Conservation (phyloP, 2,329 filamentous ascomycete genomes). For the Ophiostoma perfectum region DNA sequence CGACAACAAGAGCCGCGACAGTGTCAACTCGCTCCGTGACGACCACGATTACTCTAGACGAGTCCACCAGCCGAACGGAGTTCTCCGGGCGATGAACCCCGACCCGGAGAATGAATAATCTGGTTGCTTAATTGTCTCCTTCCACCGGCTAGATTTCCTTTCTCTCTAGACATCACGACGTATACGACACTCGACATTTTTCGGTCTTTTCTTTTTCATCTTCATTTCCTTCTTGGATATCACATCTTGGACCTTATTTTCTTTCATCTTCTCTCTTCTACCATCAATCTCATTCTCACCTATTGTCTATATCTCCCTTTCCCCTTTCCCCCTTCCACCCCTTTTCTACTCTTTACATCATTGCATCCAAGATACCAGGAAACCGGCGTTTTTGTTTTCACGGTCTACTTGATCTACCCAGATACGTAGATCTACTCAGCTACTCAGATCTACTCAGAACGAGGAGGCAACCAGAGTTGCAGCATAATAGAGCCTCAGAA, state of each 20-base stretch:
- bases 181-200: conserved; percentile 1
- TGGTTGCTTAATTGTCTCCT: not conserved
- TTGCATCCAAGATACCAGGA: conserved; percentile 43
- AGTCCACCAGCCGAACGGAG: conserved; percentile 48
- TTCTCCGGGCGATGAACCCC: conserved; percentile 59
- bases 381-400: conserved; percentile 35
- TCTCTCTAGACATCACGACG: not conserved
- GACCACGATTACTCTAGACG: conserved; percentile 61
- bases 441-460: not conserved
- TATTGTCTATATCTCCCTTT: conserved; percentile 19
- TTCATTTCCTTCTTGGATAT: conserved; percentile 8
- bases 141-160: not conserved
- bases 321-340: conserved; percentile 16
- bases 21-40: conserved; percentile 58
- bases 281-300: not conserved
- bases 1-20: conserved; percentile 56
- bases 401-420: not conserved
- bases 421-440: not conserved
- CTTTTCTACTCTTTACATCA: conserved; percentile 25
- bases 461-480: not conserved
- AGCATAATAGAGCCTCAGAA: conserved; percentile 10
- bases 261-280: conserved; percentile 13
- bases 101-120: conserved; percentile 40
- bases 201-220: not conserved
- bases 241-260: conserved; percentile 6